Evolutionary conservation across 805 yeast species (phyloP).

Genomic region (Teunomyces lycoperdinae): DNA sequence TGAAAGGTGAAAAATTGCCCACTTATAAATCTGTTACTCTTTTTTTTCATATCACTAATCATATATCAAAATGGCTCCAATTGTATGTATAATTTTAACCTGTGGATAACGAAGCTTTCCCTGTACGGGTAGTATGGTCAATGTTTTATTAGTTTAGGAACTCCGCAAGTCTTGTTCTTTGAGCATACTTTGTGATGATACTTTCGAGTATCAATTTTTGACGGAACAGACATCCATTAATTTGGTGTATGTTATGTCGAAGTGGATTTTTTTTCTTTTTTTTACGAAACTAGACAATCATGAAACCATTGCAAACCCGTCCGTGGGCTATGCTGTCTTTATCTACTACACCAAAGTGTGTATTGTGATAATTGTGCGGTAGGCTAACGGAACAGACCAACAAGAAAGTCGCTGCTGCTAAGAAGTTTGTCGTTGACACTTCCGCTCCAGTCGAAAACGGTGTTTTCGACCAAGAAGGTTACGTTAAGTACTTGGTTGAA

Average conservation of each 20-base stretch:
- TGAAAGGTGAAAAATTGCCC: neutral
- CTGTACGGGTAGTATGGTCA: slow-evolving; percentile 27
- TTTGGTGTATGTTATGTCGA: neutral
- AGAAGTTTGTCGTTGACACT: slow-evolving; percentile 92
- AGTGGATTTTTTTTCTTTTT: slow-evolving; percentile 5
- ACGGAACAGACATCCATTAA: neutral
- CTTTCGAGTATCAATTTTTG: neutral
- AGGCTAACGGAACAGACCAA: slow-evolving; percentile 76
- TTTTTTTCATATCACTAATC: slow-evolving; percentile 7
- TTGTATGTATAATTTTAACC: slow-evolving; percentile 57
- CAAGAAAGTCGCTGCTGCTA: slow-evolving; percentile 67
- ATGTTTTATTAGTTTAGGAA: slow-evolving; percentile 4
- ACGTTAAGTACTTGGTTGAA: slow-evolving; percentile 97
- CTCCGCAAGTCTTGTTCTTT: neutral
- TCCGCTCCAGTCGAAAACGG: slow-evolving; percentile 97
- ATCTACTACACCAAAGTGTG: slow-evolving; percentile 18
- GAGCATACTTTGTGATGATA: neutral
- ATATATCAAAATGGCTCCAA: slow-evolving; percentile 76
- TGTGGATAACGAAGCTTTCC: slow-evolving; percentile 32
- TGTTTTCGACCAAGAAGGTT: slow-evolving; percentile 95
- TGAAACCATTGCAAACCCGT: slow-evolving; percentile 31
- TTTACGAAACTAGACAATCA: slow-evolving; percentile 3
- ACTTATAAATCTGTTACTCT: neutral
- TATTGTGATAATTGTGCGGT: slow-evolving; percentile 53
- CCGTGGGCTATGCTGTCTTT: slow-evolving; percentile 51